Evolutionary conservation across 164 flowering plant species (phyloP).

Genomic region (Umbilicus rupestris): DNA sequence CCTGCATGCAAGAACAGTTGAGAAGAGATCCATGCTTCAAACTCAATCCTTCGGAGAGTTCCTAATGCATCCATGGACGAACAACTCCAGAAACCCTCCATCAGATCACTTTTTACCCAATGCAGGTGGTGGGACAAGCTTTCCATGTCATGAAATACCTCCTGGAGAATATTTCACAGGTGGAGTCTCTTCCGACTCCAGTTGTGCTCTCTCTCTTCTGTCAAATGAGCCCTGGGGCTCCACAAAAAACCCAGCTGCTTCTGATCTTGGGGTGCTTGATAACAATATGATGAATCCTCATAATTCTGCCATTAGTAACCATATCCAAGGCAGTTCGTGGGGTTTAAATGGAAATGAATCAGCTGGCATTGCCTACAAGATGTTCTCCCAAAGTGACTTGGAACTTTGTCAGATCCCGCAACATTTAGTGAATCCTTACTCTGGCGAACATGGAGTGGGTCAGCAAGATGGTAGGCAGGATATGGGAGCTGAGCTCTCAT

Average conservation of each 20-base stretch:
- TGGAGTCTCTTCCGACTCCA: constrained; percentile 42
- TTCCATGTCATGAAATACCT: constrained; percentile 34
- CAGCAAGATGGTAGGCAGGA: constrained; percentile 31
- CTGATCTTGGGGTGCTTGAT: constrained; percentile 14
- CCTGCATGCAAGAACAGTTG: constrained; percentile 14
- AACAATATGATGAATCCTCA: constrained; percentile 4
- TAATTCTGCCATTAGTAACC: constrained; percentile 14
- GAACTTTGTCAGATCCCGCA: constrained; percentile 38
- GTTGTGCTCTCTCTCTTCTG: constrained; percentile 99
- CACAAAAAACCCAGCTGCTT: constrained; percentile 27
- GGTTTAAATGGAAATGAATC: constrained; percentile 34
- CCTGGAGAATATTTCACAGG: constrained; percentile 45
- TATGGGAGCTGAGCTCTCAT: constrained; percentile 32
- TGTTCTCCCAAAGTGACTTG: constrained; percentile 21
- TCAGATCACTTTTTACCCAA: constrained; percentile 35
- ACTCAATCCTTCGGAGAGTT: constrained; percentile 20
- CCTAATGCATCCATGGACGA: constrained; percentile 37
- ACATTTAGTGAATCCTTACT: constrained; percentile 10
- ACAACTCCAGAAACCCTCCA: constrained; percentile 29
- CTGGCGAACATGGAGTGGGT: neutral
- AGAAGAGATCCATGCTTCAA: neutral
- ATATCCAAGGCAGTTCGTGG: constrained; percentile 33
- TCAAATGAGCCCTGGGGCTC: constrained; percentile 68
- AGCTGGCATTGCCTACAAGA: constrained; percentile 21
- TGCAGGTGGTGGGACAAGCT: constrained; percentile 28